Evolutionary conservation across 2,329 filamentous ascomycete species (phyloP).

Genomic region (Simplicillium aogashimaense): DNA sequence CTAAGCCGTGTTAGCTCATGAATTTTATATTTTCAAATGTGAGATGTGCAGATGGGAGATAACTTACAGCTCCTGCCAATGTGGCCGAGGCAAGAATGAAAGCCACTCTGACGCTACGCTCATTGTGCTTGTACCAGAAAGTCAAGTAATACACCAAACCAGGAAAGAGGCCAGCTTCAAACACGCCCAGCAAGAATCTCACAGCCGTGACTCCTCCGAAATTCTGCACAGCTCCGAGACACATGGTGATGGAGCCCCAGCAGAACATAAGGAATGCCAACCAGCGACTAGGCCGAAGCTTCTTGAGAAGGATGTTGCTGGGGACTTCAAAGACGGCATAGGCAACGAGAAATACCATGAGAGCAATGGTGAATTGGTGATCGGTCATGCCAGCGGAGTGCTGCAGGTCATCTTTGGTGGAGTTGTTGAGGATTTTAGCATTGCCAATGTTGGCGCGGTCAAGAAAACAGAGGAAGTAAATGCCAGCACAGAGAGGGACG

Average conservation of each 20-base stretch:
- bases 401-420: conserved; percentile 51
- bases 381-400: conserved; percentile 50
- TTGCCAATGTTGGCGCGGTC: conserved; percentile 63
- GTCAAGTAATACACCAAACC: conserved; percentile 60
- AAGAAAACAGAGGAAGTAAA: conserved; percentile 59
- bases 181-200: conserved; percentile 56
- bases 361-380: conserved; percentile 47
- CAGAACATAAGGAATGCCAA: conserved; percentile 55
- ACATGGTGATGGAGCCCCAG: conserved; percentile 60
- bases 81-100: conserved; percentile 62
- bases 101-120: conserved; percentile 61
- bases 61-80: conserved; percentile 50
- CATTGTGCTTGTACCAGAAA: conserved; percentile 62
- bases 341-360: conserved; percentile 52
- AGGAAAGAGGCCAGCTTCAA: conserved; percentile 64
- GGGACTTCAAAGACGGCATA: conserved; percentile 54
- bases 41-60: neutral
- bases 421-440: conserved; percentile 54
- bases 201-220: conserved; percentile 56
- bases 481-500: conserved; percentile 50
- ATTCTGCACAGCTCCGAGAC: conserved; percentile 52
- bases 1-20: conserved; percentile 9
- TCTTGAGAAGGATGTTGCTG: conserved; percentile 57
- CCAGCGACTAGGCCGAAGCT: conserved; percentile 52
- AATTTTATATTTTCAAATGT: neutral